phyloP scores from a whole-genome alignment of 176 grass and related monocot species.

The Alloteropsis semialata region DNA sequence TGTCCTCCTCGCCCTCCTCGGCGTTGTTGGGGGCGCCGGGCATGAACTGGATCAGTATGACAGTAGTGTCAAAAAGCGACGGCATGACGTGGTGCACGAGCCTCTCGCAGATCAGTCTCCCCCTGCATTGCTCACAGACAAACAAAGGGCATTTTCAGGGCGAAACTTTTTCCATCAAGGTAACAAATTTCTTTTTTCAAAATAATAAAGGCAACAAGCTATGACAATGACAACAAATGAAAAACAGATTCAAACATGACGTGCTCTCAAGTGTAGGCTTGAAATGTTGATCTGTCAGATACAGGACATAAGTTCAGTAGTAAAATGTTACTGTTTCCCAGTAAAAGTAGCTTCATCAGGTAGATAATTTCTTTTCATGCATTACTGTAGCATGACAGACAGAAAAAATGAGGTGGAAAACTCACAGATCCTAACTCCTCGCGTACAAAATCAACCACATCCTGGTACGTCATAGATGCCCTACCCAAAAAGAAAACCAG shows the following conservation, averaged over 20 bases:
- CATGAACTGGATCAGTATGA: constrained; percentile 24
- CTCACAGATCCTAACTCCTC: not conserved
- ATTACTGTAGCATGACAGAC: not conserved
- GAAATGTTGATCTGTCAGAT: no score
- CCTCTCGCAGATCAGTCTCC: not conserved
- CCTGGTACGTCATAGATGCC: not conserved
- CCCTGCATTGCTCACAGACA: not conserved
- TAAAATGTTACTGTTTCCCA: not conserved
- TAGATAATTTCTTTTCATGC: not conserved
- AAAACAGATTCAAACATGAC: not conserved
- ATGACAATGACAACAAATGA: not conserved
- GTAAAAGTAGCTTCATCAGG: not conserved
- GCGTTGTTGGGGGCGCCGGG: not conserved
- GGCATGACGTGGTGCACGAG: not conserved
- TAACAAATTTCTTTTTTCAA: not conserved
- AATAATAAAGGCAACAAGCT: no score
- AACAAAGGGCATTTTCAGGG: not conserved
- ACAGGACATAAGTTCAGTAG: not conserved
- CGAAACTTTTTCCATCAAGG: not conserved
- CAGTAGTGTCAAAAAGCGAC: not conserved
- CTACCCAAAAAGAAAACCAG: not conserved
- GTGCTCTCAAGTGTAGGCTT: no score
- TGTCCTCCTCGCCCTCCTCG: not conserved
- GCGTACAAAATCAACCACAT: not conserved
- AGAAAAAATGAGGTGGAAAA: not conserved